phyloP scores from a whole-genome alignment of 257 asterid genomes.

The Solanum tacnaense region DNA sequence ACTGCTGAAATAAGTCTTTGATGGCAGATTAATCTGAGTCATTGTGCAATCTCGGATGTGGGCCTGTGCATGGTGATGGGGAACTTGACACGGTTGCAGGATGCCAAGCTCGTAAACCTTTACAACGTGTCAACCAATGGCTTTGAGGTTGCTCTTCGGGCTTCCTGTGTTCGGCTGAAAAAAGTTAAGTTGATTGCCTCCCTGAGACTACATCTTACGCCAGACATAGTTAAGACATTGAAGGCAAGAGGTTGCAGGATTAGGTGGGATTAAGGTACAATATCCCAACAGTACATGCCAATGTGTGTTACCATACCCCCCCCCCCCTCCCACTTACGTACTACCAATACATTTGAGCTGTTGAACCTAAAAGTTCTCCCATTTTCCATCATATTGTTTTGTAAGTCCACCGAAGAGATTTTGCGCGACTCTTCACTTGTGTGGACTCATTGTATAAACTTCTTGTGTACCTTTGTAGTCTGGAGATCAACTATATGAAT shows the following conservation, averaged over 20 bases:
- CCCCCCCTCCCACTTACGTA: background rate
- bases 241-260: conserved; percentile 53
- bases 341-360: background rate
- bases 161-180: conserved; percentile 39
- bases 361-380: background rate
- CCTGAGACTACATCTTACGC: conserved; percentile 30
- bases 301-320: background rate
- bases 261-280: conserved; percentile 47
- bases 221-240: conserved; percentile 32
- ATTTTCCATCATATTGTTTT: background rate
- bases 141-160: conserved; percentile 50
- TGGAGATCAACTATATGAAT: background rate
- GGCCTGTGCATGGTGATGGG: conserved; percentile 68
- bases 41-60: conserved; percentile 40
- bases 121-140: conserved; percentile 43
- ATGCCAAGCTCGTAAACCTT: conserved; percentile 46
- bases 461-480: background rate
- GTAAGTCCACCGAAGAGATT: background rate
- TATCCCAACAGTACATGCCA: background rate
- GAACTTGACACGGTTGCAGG: conserved; percentile 54
- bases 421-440: background rate
- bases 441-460: background rate
- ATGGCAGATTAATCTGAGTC: conserved; percentile 50
- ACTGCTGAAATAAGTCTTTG: background rate
- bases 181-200: conserved; percentile 47